Base-by-base conservation (phyloP, 148 eudicot species). In the Spergularia marina region DNA sequence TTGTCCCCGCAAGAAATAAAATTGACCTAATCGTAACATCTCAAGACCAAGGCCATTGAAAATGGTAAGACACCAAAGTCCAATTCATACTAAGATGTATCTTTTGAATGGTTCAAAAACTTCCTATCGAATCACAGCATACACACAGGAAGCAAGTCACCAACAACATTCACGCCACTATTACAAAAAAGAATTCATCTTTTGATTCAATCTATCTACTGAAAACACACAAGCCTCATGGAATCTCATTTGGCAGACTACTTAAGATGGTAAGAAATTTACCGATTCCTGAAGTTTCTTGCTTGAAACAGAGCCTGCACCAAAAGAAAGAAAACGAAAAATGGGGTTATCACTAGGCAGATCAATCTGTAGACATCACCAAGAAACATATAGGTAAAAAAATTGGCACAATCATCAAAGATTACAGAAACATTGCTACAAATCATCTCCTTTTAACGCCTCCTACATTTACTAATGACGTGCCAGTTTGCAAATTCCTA, bases 251-350 rank as follows among this genome's bases (percentile, higher is more conserved):
- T 59, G 30, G 4, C 14, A 10, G 25, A 59, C 64, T 20, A 74
- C 39, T 13, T 61, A 12, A 30, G 53, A 44, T 47, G 59, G 64
- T 55, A 18, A 23, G 10, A 36, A 58, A 18, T 90, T 79, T 74
- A 89, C 93, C 65, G 93, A 81, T 10, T 84, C 63, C 78, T 89
- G 88, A 41, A 82, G 63, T 34, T 74, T 65, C 80, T 86, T 80
- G 0, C 40, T 17, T 7, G 91, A 89, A 59, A 87, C 41, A 66
- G 63, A 76, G 79, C 93, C 93, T 89, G 85, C 76, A 72, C 20
- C 59, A 70, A 68, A 30, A 25, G 73, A 15, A 70, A 7, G 41
- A 25, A 34, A 23, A 21, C 14, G 58, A 70, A 52, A 70, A 70
- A 6, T 11, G 13, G 10, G 10, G 73, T 53, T 53, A 25, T 25